Evolutionary conservation across 148 eudicot species (phyloP).

Genomic region (Euryodendron excelsum): DNA sequence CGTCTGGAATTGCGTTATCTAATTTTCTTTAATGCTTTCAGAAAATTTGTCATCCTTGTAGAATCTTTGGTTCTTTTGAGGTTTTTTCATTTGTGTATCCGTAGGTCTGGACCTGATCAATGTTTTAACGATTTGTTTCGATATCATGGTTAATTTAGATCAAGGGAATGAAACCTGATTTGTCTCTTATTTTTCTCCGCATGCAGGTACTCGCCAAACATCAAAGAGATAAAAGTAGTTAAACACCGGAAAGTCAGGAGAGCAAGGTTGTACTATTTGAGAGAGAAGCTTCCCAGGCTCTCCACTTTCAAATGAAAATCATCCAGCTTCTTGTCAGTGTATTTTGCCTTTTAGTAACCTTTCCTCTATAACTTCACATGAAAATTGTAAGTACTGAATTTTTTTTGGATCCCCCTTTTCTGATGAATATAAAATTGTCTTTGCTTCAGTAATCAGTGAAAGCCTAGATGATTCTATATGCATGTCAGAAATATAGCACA

Average conservation of each 20-base stretch:
- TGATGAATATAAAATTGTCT: too few relatives aligned
- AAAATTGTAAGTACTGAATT: too few relatives aligned
- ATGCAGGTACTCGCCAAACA: constrained; percentile 80
- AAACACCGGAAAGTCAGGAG: constrained; percentile 87
- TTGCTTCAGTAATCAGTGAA: too few relatives aligned
- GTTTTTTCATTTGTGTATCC: not conserved
- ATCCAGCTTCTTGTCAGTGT: too few relatives aligned
- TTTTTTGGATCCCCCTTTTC: too few relatives aligned
- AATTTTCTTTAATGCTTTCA: not conserved
- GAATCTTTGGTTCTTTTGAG: not conserved
- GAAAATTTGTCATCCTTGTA: not conserved
- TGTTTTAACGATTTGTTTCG: not conserved
- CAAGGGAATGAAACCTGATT: not conserved
- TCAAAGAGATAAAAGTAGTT: constrained; percentile 80
- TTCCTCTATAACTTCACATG: too few relatives aligned
- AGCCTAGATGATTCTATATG: too few relatives aligned
- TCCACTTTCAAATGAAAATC: constrained; percentile 72
- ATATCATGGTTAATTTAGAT: too few relatives aligned
- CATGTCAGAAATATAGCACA: too few relatives aligned
- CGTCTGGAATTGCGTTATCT: not conserved
- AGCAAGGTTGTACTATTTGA: constrained; percentile 81
- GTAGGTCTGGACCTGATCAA: not conserved
- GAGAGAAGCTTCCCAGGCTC: constrained; percentile 94
- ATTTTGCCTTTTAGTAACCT: too few relatives aligned
- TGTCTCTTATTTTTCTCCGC: not conserved